These are phyloP conservation scores for Trifolium fragiferum DNA, from an alignment of 306 rosid genomes.

Conservation along the genomic window DNA sequence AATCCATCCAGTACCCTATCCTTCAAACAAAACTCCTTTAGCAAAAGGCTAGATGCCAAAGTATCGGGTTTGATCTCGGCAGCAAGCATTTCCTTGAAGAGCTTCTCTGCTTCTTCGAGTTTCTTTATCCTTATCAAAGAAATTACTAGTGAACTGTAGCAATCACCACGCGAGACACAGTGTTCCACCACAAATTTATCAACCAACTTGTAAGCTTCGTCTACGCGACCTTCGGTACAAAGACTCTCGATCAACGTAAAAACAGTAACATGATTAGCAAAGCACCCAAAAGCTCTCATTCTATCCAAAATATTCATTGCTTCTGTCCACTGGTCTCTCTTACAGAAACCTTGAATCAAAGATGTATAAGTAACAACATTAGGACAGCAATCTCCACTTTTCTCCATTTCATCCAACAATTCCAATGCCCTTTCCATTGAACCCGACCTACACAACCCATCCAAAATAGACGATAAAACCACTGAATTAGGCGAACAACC, in stretches of 20 bases:
- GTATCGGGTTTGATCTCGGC: constrained; percentile 60
- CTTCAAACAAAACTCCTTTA: constrained; percentile 62
- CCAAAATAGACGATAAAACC: constrained; percentile 67
- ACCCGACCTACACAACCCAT: constrained; percentile 62
- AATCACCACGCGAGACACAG: constrained; percentile 64
- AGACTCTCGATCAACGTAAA: constrained; percentile 59
- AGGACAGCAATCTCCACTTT: constrained; percentile 63
- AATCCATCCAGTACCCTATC: constrained; percentile 64
- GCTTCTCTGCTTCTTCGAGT: constrained; percentile 68
- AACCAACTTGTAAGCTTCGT: constrained; percentile 67
- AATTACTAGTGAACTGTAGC: constrained; percentile 71
- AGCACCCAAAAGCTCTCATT: constrained; percentile 71
- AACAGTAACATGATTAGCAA: constrained; percentile 70
- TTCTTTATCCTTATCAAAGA: constrained; percentile 55
- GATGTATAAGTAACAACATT: constrained; percentile 79
- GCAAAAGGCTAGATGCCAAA: constrained; percentile 65
- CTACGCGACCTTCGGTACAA: constrained; percentile 52
- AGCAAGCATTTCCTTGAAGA: constrained; percentile 68
- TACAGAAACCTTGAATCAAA: constrained; percentile 71
- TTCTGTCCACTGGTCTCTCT: constrained; percentile 58
- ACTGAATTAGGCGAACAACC: constrained; percentile 74
- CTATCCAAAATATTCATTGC: constrained; percentile 67
- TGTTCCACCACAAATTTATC: constrained; percentile 58
- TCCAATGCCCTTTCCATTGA: constrained; percentile 61
- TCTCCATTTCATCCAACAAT: constrained; percentile 81